Evolutionary conservation across 108 stramenopile genomes (phyloP).

Genomic region (Cyclotella baltica): DNA sequence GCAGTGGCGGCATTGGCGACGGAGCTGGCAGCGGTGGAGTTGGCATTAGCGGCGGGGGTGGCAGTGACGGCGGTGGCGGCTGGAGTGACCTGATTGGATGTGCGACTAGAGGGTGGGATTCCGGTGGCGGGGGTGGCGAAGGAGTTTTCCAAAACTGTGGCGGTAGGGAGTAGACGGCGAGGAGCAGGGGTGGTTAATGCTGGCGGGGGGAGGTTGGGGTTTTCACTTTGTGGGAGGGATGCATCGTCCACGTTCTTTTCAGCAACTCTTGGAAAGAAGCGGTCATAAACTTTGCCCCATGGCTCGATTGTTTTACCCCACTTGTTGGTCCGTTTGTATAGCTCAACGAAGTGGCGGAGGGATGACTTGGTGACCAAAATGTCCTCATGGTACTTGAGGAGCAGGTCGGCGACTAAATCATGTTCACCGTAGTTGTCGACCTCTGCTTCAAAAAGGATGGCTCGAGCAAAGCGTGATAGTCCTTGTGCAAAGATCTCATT

Average conservation of each 20-base stretch:
- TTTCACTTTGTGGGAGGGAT: neutral
- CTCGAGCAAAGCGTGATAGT: neutral
- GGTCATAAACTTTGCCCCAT: neutral
- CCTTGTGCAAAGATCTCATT: neutral
- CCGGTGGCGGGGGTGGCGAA: neutral
- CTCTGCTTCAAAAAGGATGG: neutral
- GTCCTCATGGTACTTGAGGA: neutral
- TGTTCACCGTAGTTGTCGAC: neutral
- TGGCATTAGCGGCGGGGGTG: neutral
- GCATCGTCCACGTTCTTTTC: neutral
- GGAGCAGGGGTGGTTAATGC: too few species aligned
- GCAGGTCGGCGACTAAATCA: neutral
- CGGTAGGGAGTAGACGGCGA: too few species aligned
- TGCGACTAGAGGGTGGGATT: neutral
- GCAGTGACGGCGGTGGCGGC: neutral
- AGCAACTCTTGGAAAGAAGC: neutral
- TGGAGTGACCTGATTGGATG: neutral
- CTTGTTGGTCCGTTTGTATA: neutral
- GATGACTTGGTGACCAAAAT: neutral
- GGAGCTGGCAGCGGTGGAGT: neutral
- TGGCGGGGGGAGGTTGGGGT: neutral
- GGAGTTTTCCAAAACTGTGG: neutral
- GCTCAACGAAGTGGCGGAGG: neutral
- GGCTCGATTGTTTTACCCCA: neutral
- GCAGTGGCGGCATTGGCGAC: neutral